Conservation (phyloP, 768 basidiomycete genomes). For the Roridomyces roridus region DNA sequence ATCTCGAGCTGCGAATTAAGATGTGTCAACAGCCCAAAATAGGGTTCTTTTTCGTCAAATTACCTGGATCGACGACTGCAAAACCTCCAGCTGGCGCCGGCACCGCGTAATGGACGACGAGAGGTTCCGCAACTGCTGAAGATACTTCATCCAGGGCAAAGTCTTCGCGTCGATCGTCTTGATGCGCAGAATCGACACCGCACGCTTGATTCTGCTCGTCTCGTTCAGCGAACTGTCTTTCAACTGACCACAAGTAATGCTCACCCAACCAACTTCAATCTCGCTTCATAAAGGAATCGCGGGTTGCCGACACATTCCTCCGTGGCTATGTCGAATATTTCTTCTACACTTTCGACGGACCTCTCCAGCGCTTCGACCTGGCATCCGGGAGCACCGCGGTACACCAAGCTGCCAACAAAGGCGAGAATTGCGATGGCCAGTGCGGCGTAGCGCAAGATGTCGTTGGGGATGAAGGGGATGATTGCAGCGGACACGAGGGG, state of each 20-base stretch:
- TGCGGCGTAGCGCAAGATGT: background rate
- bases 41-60: background rate
- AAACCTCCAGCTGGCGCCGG: slow-evolving; percentile 2
- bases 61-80: slow-evolving; percentile 3
- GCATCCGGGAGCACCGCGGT: background rate
- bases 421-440: background rate
- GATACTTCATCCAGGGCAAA: background rate
- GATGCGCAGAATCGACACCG: background rate
- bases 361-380: background rate
- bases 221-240: background rate
- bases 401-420: background rate
- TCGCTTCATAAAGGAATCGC: background rate
- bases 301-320: slow-evolving; percentile 1
- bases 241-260: background rate
- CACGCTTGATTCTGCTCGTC: background rate
- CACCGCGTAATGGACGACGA: background rate
- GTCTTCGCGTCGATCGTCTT: background rate
- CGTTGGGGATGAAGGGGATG: slow-evolving; percentile 2
- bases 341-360: background rate
- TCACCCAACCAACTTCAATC: background rate
- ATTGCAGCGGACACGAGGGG: background rate
- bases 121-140: background rate
- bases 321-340: background rate
- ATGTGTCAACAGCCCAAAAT: background rate
- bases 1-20: slow-evolving; percentile 2